Base-by-base conservation (phyloP, 352 stramenopile genomes). In the Phytophthora podocarpi region DNA sequence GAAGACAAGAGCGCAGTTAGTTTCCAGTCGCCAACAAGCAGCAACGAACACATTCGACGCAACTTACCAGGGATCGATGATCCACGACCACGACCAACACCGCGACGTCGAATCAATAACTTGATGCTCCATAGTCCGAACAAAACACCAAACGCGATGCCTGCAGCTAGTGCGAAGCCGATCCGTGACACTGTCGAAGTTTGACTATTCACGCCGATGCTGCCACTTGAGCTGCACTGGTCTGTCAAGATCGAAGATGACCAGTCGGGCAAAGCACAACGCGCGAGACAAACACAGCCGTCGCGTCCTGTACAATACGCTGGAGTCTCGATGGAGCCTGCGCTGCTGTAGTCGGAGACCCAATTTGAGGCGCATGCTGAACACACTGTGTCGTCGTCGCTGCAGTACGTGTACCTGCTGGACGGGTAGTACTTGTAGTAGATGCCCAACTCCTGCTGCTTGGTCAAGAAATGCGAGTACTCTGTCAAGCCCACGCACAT, bases 331-430 rank as follows among this genome's bases (percentile, higher is more conserved):
- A 56, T 31, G 18, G 26, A 36, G n/a, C 59, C 68, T 30, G 60
- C 39, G 4, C n/a, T 45, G 18, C 53, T 68, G 30, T 64, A 75
- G 31, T 73, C 34, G 8, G 40, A 45, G 1, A 49, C 27, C 67
- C 72, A 80, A 6, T 43, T 52, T 10, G 55, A 46, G 11, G 67
- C 39, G 40, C 68, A 80, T 10, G 36, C 23, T 24, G 31, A 54
- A 27, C 72, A 80, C 10, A 26, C 46, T 12, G 45, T 20, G 49
- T 80, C 68, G 16, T 62, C 36, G 2, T 41, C 30, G 8, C 36
- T 49, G 50, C 68, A 78, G 57, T 80, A 80, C 20, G 57, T 72
- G 31, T 73, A 64, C 12, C 71, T 67, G 11, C 40, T 62, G 13
- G 72, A 74, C 18, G 69, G 54, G 21, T 71, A 78, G 41, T 65